These are phyloP conservation scores for Periconia sp. DNA, from an alignment of 2,329 filamentous ascomycete genomes.

Conservation along the genomic window DNA sequence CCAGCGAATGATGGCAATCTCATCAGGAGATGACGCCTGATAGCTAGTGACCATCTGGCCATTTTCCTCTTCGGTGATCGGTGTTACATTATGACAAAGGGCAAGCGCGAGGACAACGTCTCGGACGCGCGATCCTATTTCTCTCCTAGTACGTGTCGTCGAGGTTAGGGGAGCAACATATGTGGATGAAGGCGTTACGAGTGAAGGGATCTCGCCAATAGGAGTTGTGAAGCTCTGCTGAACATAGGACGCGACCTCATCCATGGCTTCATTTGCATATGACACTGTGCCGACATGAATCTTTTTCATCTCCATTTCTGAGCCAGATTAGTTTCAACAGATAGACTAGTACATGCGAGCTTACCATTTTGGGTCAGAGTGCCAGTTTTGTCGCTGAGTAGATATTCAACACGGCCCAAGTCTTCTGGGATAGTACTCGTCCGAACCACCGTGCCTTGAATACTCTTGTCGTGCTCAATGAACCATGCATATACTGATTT, in stretches of 20 bases:
- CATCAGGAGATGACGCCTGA: slow-evolving; percentile 95
- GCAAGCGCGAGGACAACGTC: slow-evolving; percentile 92
- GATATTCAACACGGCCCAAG: slow-evolving; percentile 91
- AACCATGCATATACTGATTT: slow-evolving; percentile 97
- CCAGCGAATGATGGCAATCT: slow-evolving; percentile 97
- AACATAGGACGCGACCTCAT: slow-evolving; percentile 88
- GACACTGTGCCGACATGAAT: slow-evolving; percentile 98
- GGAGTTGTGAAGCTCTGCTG: slow-evolving; percentile 75
- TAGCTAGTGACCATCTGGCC: slow-evolving; percentile 82
- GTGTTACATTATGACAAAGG: slow-evolving; percentile 96
- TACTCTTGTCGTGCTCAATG: slow-evolving; percentile 89
- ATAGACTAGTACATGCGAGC: slow-evolving; percentile 18
- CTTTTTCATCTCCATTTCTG: slow-evolving; percentile 97
- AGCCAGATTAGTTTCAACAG: slow-evolving; percentile 20
- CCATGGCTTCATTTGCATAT: slow-evolving; percentile 98
- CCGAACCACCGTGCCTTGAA: slow-evolving; percentile 88
- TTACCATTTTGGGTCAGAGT: slow-evolving; percentile 88
- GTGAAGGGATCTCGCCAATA: slow-evolving; percentile 37
- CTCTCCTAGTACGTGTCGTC: slow-evolving; percentile 83
- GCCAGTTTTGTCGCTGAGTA: slow-evolving; percentile 97
- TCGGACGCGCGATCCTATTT: slow-evolving; percentile 91
- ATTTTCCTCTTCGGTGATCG: slow-evolving; percentile 82
- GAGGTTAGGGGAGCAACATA: slow-evolving; percentile 66
- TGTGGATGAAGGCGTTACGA: slow-evolving; percentile 79
- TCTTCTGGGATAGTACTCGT: slow-evolving; percentile 98